Evolutionary conservation across 176 grass and related monocot genomes (phyloP).

Genomic region (Eleusine indica): DNA sequence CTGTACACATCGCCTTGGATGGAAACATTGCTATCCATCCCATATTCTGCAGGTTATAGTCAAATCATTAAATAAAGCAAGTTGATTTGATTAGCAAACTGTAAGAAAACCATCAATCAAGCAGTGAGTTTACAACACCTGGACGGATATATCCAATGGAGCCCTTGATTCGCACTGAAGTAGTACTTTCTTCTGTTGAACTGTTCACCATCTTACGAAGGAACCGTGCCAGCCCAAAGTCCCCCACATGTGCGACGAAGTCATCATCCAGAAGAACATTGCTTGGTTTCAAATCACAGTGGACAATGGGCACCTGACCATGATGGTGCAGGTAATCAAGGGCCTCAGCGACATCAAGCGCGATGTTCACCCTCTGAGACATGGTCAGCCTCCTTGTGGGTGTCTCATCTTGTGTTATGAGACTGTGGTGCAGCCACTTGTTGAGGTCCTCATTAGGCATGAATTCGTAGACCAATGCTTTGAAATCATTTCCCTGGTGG

Average conservation of each 20-base stretch:
- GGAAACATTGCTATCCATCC: constrained; percentile 14
- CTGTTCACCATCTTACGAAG: background rate
- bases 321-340: constrained; percentile 44
- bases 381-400: constrained; percentile 22
- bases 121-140: background rate
- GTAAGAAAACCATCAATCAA: background rate
- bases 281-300: constrained; percentile 40
- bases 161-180: background rate
- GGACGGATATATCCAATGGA: constrained; percentile 33
- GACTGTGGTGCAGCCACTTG: constrained; percentile 33
- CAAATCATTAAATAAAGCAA: background rate
- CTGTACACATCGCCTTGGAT: constrained; percentile 41
- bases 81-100: background rate
- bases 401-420: background rate
- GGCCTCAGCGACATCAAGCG: constrained; percentile 34
- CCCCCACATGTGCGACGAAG: constrained; percentile 33
- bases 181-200: constrained; percentile 2
- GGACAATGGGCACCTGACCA: constrained; percentile 32
- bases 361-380: constrained; percentile 38
- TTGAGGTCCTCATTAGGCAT: constrained; percentile 47
- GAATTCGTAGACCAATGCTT: constrained; percentile 48
- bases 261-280: constrained; percentile 37
- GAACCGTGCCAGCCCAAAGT: constrained; percentile 44
- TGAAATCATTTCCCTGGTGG: constrained; percentile 47
- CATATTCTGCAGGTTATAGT: constrained; percentile 27